Evolutionary conservation across 345 rosid genomes (phyloP), one percentile per base, ranked within the genome.

Genomic region (Eutrema heterophyllum): DNA sequence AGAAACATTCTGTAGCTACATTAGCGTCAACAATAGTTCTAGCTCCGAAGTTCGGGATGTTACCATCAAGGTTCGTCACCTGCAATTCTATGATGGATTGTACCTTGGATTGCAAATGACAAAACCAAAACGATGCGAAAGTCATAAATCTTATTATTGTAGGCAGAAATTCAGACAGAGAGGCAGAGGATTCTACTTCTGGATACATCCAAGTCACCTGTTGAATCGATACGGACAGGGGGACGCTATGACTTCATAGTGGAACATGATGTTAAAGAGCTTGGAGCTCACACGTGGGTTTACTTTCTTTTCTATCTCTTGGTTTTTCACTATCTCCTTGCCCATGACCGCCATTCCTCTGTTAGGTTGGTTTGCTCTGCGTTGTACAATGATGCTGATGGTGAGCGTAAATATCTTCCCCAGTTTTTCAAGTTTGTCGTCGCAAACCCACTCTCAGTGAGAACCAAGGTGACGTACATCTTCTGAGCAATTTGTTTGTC

Each of bases 91-190:
- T 21, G 24, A 21, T 21, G 24, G 24, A 21, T 21, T 21, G 24
- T 21, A 21, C 24, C 27, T 52, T 24, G 62, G 2, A 26, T 68
- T 68, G 41, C 14, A 50, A 66, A 6, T 30, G 46, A 36, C 6
- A 18, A 49, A 35, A 33, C 16, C 38, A 51, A 30, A 6, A 5
- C 7, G 5, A 49, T 27, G n/a, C 24, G 1, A 24, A 66, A n/a
- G 15, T 53, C 50, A 29, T 15, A 11, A 46, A 38, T 48, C 59
- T 74, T 53, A 40, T 64, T 59, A 6, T 32, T 81, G 21, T 81
- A 93, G 98, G 99, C 99, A 35, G 99, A 95, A 79, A 92, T 95
- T 59, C 99, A 95, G 74, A 89, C 99, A 3, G 97, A 92, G 82
- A 86, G 84, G 80, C 97, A 92, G 82, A 84, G 97, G 82, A 88